A percentile compares a stretch with the other conserved stretches of the same genome.
Evolutionary conservation across 129 eudicot genomes (phyloP).

Genomic region (Ambrosia artemisiifolia): DNA sequence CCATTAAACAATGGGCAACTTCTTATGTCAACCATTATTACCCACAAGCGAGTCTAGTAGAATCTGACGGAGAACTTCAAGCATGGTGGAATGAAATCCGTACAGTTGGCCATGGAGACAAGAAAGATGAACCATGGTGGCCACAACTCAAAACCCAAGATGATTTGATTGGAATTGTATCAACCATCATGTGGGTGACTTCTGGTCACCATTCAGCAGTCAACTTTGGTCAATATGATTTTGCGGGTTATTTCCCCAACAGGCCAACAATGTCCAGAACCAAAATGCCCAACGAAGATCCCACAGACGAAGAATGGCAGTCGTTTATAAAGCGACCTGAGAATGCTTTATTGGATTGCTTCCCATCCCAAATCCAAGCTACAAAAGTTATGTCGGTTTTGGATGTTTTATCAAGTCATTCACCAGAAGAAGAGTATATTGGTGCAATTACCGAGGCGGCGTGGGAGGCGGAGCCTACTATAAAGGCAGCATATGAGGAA

Average conservation of each 20-base stretch:
- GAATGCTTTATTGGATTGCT: conserved; percentile 21
- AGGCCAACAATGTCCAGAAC: conserved; percentile 33
- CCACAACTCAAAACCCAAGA: conserved; percentile 35
- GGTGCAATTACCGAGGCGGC: conserved; percentile 27
- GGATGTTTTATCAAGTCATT: conserved; percentile 37
- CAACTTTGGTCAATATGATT: conserved; percentile 48
- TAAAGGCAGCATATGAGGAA: conserved; percentile 30
- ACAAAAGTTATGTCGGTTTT: conserved; percentile 33
- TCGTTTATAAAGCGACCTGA: conserved; percentile 36
- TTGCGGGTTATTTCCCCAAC: conserved; percentile 44
- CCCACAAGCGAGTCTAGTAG: conserved; percentile 20
- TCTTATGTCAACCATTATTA: conserved; percentile 38
- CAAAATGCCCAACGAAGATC: conserved; percentile 40
- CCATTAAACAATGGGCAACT: conserved; percentile 47
- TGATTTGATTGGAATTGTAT: conserved; percentile 23
- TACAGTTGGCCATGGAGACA: conserved; percentile 47
- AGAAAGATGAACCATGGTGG: conserved; percentile 61
- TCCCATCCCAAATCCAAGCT: conserved; percentile 40
- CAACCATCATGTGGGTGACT: conserved; percentile 38
- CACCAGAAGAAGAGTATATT: conserved; percentile 37
- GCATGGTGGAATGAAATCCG: no score
- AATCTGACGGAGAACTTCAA: conserved; percentile 32
- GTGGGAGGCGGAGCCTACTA: conserved; percentile 33
- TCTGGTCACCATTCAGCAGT: conserved; percentile 51
- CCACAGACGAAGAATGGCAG: conserved; percentile 33